Evolutionary conservation across 345 rosid genomes (phyloP), one percentile per base, ranked within the genome.

Genomic region (Citrus reticulata): DNA sequence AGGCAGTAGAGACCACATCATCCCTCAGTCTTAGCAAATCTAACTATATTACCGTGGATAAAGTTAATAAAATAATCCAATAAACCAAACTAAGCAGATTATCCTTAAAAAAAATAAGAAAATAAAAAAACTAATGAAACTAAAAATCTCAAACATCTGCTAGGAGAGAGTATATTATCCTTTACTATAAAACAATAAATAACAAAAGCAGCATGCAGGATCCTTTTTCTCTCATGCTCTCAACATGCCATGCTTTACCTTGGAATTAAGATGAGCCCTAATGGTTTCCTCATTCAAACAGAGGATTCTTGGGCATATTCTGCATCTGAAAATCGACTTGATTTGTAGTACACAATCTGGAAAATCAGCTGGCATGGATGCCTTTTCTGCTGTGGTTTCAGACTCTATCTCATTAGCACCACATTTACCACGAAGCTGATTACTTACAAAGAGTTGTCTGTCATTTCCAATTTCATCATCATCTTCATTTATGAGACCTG

Each of bases 311-410:
- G 98, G 98, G 79, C 98, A 96, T 64, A 92, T 84, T 86, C 90
- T 87, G 90, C 99, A 96, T 85, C 84, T 92, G 79, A 84, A 94
- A 81, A 91, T 93, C 0, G 96, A 89, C 79, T 96, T 92, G 86
- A 83, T 80, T 81, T 89, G 84, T 42, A 91, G 62, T 72, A 96
- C 77, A 88, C 90, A 92, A 19, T 85, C 88, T n/a, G 89, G 84
- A 75, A 90, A 78, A 83, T 88, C 91, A 75, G 75, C 79, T 67
- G 87, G 83, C 14, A 84, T 59, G 6, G 84, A 72, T 59, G 83
- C 83, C 74, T 71, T 62, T 22, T 84, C 77, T 60, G 77, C 83
- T 22, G 22, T 25, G 42, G 25, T 46, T 77, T 69, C 72, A 11
- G 35, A 70, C 57, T 72, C 72, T 75, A 25, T 80, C 70, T 73